phyloP scores from a whole-genome alignment of 164 flowering plant genomes.

The Vitis amurensis region DNA sequence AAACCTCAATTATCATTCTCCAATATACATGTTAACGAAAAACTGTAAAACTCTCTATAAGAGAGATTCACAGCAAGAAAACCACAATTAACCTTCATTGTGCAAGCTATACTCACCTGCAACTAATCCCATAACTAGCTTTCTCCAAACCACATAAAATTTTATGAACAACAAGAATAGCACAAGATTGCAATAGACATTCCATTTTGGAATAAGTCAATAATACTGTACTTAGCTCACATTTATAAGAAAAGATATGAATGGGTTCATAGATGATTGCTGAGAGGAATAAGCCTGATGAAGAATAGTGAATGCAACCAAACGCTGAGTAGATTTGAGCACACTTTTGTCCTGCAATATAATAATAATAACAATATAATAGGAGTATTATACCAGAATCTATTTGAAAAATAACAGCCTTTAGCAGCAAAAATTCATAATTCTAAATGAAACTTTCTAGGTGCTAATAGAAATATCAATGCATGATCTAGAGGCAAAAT shows the following conservation, averaged over 20 bases:
- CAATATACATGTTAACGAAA: not conserved
- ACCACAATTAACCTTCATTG: no score
- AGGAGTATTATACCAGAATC: not conserved
- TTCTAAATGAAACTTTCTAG: no score
- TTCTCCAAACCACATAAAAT: no score
- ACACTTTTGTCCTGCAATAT: constrained; percentile 56
- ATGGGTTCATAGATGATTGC: constrained; percentile 63
- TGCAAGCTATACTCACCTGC: not conserved
- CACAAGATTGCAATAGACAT: not conserved
- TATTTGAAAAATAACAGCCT: not conserved
- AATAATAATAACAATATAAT: not conserved
- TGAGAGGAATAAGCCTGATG: constrained; percentile 58
- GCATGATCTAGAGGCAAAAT: no score
- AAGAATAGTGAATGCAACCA: constrained; percentile 69
- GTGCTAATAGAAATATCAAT: no score
- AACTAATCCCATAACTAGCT: not conserved
- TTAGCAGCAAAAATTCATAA: not conserved
- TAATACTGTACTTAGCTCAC: constrained; percentile 37
- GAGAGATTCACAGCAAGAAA: not conserved
- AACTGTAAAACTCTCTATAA: not conserved
- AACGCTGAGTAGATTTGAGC: constrained; percentile 63
- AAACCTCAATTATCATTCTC: not conserved
- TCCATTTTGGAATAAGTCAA: not conserved
- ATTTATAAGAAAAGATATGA: constrained; percentile 49
- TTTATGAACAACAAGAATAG: not conserved